phyloP scores from a whole-genome alignment of 1,284 basidiomycete species.

The Volvariella surrecta region DNA sequence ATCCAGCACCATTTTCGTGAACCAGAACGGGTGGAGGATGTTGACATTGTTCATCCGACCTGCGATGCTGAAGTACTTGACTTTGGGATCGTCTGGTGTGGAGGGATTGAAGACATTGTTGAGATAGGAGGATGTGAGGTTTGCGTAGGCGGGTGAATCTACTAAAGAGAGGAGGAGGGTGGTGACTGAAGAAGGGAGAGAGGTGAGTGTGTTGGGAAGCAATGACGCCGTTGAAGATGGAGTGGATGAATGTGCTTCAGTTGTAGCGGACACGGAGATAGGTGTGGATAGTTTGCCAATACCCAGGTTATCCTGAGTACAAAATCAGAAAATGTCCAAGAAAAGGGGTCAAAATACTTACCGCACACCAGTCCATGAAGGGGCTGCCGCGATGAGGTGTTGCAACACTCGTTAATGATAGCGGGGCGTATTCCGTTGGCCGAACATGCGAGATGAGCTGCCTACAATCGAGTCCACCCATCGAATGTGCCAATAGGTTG shows the following conservation, averaged over 20 bases:
- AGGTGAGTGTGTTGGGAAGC: constrained; percentile 37
- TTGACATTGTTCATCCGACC: constrained; percentile 67
- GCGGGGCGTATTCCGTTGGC: constrained; percentile 78
- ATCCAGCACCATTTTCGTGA: constrained; percentile 92
- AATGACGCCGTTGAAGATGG: constrained; percentile 16
- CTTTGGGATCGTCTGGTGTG: constrained; percentile 78
- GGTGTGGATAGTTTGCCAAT: constrained; percentile 4
- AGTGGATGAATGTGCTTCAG: constrained; percentile 7
- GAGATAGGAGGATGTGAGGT: constrained; percentile 85
- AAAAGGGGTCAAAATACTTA: constrained; percentile 25
- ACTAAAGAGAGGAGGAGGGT: constrained; percentile 86
- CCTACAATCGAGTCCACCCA: constrained; percentile 94
- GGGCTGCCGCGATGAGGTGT: constrained; percentile 96
- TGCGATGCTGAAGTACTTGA: constrained; percentile 91
- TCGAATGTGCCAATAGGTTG: constrained; percentile 95
- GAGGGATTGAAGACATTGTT: constrained; percentile 85
- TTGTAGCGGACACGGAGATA: not conserved
- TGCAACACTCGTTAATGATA: constrained; percentile 85
- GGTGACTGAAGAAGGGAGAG: constrained; percentile 76
- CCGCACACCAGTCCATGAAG: constrained; percentile 99
- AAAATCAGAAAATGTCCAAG: constrained; percentile 2
- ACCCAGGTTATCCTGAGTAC: constrained; percentile 6
- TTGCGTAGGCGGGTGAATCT: constrained; percentile 96
- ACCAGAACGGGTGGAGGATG: constrained; percentile 94
- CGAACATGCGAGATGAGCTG: constrained; percentile 84